Conservation (phyloP, 2,329 filamentous ascomycete genomes). For the Fusarium bulbicola region DNA sequence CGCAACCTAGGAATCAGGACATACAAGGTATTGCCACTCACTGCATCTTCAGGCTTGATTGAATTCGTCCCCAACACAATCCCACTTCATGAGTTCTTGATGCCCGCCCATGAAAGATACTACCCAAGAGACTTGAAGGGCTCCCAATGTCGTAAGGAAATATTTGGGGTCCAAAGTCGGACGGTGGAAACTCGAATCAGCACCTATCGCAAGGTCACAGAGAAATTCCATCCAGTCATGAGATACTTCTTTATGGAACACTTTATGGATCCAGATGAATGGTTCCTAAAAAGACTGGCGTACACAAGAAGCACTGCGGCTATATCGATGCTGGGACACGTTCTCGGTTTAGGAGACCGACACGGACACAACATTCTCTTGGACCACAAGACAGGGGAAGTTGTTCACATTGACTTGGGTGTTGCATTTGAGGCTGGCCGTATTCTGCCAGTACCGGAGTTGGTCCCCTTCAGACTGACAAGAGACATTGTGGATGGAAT, state of each 20-base stretch:
- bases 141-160: constrained; percentile 79
- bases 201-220: constrained; percentile 79
- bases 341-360: constrained; percentile 90
- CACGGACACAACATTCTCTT: constrained; percentile 98
- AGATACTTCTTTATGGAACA: constrained; percentile 97
- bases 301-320: constrained; percentile 95
- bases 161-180: constrained; percentile 75
- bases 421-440: constrained; percentile 97
- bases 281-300: constrained; percentile 88
- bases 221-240: constrained; percentile 91
- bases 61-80: constrained; percentile 97
- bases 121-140: constrained; percentile 85
- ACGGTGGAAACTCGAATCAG: constrained; percentile 75
- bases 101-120: constrained; percentile 89
- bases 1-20: constrained; percentile 90
- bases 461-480: constrained; percentile 94
- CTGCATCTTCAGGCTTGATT: constrained; percentile 86
- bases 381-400: constrained; percentile 88
- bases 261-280: constrained; percentile 93
- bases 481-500: constrained; percentile 96
- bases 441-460: constrained; percentile 92
- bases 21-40: constrained; percentile 95
- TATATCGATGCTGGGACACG: constrained; percentile 92
- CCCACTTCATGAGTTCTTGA: constrained; percentile 89
- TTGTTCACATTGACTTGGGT: constrained; percentile 95